Evolutionary conservation across 768 basidiomycete species (phyloP).

Genomic region (Paxillus involutus): DNA sequence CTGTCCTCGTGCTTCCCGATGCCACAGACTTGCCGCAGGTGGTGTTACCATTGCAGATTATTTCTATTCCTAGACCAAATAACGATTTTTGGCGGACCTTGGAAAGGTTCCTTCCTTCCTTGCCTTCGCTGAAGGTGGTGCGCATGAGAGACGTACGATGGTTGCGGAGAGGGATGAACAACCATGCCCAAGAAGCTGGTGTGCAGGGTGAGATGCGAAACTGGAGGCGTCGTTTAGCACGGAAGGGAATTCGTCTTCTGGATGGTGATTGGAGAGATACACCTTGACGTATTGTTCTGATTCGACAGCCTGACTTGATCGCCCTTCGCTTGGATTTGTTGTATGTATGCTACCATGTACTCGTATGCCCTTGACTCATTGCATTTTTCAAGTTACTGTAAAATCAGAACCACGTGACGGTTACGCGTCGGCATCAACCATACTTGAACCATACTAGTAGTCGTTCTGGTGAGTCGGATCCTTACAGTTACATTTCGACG

Average conservation of each 20-base stretch:
- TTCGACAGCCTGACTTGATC: neutral
- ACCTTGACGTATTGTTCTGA: conserved; percentile 6
- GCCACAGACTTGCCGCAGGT: conserved; percentile 29
- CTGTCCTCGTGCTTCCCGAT: conserved; percentile 39
- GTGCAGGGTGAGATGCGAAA: conserved; percentile 79
- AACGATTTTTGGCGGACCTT: conserved; percentile 56
- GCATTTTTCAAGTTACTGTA: neutral
- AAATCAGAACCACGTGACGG: neutral
- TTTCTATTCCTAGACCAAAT: conserved; percentile 77
- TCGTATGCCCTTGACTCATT: conserved; percentile 5
- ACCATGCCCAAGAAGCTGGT: conserved; percentile 67
- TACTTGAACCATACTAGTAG: no score
- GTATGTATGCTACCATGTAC: conserved; percentile 8
- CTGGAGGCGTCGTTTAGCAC: conserved; percentile 64
- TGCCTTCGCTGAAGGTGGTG: conserved; percentile 58
- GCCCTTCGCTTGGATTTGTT: no score
- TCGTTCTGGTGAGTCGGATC: no score
- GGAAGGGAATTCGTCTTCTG: conserved; percentile 59
- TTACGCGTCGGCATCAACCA: neutral
- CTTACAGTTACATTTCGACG: no score
- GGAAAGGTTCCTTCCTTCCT: conserved; percentile 50
- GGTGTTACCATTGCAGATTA: conserved; percentile 47
- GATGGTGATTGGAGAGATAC: conserved; percentile 72
- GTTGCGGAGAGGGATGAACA: conserved; percentile 66
- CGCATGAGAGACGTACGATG: conserved; percentile 70